Conservation (phyloP, 352 stramenopile species). For the Pythium periplocum region DNA sequence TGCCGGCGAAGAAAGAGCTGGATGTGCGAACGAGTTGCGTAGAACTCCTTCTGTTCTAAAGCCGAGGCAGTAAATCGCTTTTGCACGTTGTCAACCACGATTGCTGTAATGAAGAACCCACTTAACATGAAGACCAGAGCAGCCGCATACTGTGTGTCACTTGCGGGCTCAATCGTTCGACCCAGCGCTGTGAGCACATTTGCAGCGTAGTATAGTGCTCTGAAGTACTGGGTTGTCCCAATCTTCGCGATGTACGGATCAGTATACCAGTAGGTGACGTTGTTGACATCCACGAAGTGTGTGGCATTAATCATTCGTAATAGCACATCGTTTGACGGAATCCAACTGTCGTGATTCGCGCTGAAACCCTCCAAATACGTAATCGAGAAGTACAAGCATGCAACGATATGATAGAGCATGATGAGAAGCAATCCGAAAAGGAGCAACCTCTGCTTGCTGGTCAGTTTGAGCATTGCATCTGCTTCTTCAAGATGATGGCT, state of each 20-base stretch:
- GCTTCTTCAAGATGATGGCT: slow-evolving; percentile 36
- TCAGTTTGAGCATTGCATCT: slow-evolving; percentile 37
- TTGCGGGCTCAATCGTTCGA: slow-evolving; percentile 41
- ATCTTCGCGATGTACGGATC: slow-evolving; percentile 22
- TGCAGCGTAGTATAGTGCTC: slow-evolving; percentile 55
- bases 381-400: slow-evolving; percentile 56
- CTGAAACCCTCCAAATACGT: slow-evolving; percentile 61
- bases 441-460: slow-evolving; percentile 40
- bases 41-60: slow-evolving; percentile 73
- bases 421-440: slow-evolving; percentile 42
- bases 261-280: slow-evolving; percentile 14
- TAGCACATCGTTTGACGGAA: slow-evolving; percentile 43
- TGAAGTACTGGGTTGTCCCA: slow-evolving; percentile 46
- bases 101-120: slow-evolving; percentile 67
- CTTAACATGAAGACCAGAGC: slow-evolving; percentile 66
- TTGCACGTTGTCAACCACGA: slow-evolving; percentile 72
- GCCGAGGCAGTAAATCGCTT: slow-evolving; percentile 72
- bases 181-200: slow-evolving; percentile 52
- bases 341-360: slow-evolving; percentile 27
- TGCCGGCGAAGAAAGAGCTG: slow-evolving; percentile 66
- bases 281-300: slow-evolving; percentile 21
- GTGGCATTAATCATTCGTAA: slow-evolving; percentile 29
- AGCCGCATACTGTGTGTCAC: slow-evolving; percentile 38
- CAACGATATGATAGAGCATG: slow-evolving; percentile 53
- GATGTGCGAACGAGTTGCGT: slow-evolving; percentile 44